phyloP scores from a whole-genome alignment of 78 protist genomes.

The Pigoraptor vietnamica region DNA sequence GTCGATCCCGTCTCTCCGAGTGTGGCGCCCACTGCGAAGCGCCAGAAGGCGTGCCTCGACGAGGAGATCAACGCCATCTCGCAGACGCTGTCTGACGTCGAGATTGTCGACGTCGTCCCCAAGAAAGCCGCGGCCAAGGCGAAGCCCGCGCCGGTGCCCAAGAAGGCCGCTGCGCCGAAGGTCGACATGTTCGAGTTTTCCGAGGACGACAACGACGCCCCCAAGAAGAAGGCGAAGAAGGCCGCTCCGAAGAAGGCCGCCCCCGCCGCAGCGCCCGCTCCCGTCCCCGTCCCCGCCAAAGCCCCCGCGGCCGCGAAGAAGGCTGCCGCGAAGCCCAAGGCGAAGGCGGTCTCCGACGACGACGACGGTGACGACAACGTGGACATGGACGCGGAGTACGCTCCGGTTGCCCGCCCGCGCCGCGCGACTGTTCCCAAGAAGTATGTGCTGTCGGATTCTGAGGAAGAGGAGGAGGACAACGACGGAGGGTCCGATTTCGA shows the following conservation, averaged over 20 bases:
- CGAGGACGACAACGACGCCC: neutral
- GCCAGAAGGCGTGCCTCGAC: neutral
- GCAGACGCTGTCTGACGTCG: neutral
- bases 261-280: neutral
- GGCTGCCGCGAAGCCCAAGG: slow-evolving; percentile 9
- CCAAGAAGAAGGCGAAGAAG: neutral
- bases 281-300: neutral
- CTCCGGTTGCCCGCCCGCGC: neutral
- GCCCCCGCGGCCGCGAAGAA: neutral
- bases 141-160: neutral
- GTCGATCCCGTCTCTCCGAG: neutral
- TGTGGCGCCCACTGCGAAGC: neutral
- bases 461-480: neutral
- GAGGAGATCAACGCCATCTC: neutral
- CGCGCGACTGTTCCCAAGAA: neutral
- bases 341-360: neutral
- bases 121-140: neutral
- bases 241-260: neutral
- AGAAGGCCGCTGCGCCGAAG: slow-evolving; percentile 8
- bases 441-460: neutral
- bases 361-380: neutral
- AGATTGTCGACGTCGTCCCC: neutral
- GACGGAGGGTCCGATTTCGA: neutral
- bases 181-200: neutral
- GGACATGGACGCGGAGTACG: neutral